A percentile compares a stretch with the other conserved stretches of the same genome.
Evolutionary conservation across 495 filamentous ascomycete genomes (phyloP).

Genomic region (Aspergillus steynii): DNA sequence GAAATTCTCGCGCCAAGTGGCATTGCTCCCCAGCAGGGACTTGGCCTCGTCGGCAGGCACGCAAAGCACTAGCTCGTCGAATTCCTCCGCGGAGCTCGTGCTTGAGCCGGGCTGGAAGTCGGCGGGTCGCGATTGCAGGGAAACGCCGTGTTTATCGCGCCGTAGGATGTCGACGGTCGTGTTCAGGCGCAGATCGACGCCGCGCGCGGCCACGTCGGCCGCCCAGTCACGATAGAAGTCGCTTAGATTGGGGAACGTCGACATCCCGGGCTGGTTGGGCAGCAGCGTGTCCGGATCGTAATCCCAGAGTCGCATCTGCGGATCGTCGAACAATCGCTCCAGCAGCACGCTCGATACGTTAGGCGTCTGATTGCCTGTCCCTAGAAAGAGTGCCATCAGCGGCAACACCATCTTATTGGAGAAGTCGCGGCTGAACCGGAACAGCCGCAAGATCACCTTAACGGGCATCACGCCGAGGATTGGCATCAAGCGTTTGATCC

Average conservation of each 20-base stretch:
- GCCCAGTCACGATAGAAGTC: slow-evolving; percentile 72
- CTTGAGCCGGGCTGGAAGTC: background rate
- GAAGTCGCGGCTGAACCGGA: slow-evolving; percentile 74
- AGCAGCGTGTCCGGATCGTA: slow-evolving; percentile 69
- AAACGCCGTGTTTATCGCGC: slow-evolving; percentile 58
- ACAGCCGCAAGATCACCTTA: slow-evolving; percentile 65
- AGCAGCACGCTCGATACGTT: slow-evolving; percentile 74
- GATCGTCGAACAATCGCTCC: slow-evolving; percentile 72
- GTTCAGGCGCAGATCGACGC: slow-evolving; percentile 63
- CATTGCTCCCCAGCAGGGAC: slow-evolving; percentile 60
- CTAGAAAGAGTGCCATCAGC: slow-evolving; percentile 76
- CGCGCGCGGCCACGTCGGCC: slow-evolving; percentile 57
- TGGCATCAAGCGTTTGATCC: slow-evolving; percentile 69
- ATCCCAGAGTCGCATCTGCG: slow-evolving; percentile 74
- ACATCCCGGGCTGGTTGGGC: slow-evolving; percentile 75
- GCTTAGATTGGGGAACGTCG: slow-evolving; percentile 74
- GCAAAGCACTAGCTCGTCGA: slow-evolving; percentile 75
- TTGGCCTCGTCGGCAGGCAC: slow-evolving; percentile 69
- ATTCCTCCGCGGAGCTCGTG: slow-evolving; percentile 40
- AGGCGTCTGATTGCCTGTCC: slow-evolving; percentile 76
- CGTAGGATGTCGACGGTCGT: slow-evolving; percentile 62
- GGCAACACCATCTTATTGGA: slow-evolving; percentile 70
- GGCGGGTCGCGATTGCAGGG: slow-evolving; percentile 23
- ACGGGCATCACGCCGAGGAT: slow-evolving; percentile 75
- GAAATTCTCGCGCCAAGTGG: slow-evolving; percentile 62